Evolutionary conservation across 129 eudicot species (phyloP), one percentile per base, ranked within the genome.

Genomic region (Lonicera japonica): DNA sequence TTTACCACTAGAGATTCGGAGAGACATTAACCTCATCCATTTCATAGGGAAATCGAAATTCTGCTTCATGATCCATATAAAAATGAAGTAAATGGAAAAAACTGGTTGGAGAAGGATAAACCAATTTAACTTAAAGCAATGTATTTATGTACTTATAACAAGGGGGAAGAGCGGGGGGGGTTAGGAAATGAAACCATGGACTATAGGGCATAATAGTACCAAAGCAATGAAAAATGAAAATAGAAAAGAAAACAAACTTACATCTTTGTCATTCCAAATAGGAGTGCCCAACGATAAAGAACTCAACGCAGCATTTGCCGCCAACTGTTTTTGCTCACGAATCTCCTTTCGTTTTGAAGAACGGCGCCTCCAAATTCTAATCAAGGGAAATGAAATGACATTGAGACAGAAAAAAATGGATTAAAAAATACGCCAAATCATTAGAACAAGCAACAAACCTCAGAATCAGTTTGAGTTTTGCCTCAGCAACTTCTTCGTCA

Each of bases 311-410:
- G 99, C 86, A 76, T 71, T 71, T 61, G 95, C 86, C 40, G 92
- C 86, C 45, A 88, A 69, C 66, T 75, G 84, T 50, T 80, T 88
- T 62, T 70, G 78, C 63, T 83, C 80, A 46, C 92, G 99, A 54
- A 88, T 60, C 55, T 85, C 86, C 62, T 65, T 81, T 65, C 71
- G 83, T 73, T 57, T 71, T 29, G 56, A 39, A 57, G 82, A 57
- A 17, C 77, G 83, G 40, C 95, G 82, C 74, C 79, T 88, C 96
- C 96, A 94, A 61, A 73, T 60, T 83, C 96, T 94, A 75, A 66
- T 48, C 29, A 80, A 56, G 24, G 29, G 23, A 70, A 60, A 38
- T 22, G 17, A 55, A 39, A 57, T 54, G 50, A 21, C 58, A 59
- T 48, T 56, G 16, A 61, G n/a, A 17, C 24, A 17, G 21, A 14